Evolutionary conservation across 2,329 filamentous ascomycete genomes (phyloP).

Genomic region (Calcarisporium arbuscula): DNA sequence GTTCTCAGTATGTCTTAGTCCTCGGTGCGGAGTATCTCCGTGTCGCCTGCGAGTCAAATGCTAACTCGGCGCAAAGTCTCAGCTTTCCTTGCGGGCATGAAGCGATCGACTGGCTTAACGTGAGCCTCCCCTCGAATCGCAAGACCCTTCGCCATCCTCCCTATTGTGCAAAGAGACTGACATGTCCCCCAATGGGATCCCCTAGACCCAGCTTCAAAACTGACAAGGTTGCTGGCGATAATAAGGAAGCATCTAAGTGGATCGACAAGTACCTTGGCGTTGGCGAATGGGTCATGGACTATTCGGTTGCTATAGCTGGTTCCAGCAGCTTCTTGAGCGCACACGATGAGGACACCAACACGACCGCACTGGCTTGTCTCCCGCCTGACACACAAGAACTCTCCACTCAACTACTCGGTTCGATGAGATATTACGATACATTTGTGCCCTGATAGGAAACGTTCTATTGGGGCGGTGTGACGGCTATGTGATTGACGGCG

Average conservation of each 20-base stretch:
- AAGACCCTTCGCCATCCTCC: neutral
- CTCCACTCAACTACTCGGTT: neutral
- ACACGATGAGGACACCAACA: conserved; percentile 53
- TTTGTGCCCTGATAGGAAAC: too few relatives aligned
- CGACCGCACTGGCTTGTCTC: neutral
- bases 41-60: neutral
- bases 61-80: conserved; percentile 56
- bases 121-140: conserved; percentile 48
- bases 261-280: conserved; percentile 89
- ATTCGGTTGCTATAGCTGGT: conserved; percentile 86
- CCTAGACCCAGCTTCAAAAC: conserved; percentile 69
- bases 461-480: too few relatives aligned
- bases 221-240: conserved; percentile 73
- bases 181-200: neutral
- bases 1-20: conserved; percentile 64
- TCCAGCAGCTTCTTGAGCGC: conserved; percentile 88
- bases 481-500: too few relatives aligned
- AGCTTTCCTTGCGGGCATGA: conserved; percentile 92
- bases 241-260: conserved; percentile 79
- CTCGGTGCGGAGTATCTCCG: neutral
- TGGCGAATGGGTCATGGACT: conserved; percentile 97
- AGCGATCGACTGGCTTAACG: conserved; percentile 95
- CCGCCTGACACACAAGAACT: neutral
- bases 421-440: too few relatives aligned
- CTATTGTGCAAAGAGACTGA: too few relatives aligned